Evolutionary conservation across 805 yeast species (phyloP).

Genomic region (Cyberlindnera euphorbiae): DNA sequence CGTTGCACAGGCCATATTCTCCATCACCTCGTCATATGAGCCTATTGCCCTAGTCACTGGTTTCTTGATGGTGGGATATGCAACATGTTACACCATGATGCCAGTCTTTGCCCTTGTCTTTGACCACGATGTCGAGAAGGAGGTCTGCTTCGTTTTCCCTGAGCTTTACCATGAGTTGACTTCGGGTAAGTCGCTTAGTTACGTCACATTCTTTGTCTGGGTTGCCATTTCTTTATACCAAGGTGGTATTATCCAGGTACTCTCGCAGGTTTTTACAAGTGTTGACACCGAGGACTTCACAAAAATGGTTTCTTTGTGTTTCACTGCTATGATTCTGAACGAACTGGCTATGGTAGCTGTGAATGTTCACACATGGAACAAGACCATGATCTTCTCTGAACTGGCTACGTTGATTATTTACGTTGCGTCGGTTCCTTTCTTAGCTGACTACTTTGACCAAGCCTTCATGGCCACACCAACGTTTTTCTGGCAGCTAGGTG

Average conservation of each 20-base stretch:
- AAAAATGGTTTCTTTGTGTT: constrained; percentile 81
- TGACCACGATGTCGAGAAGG: constrained; percentile 88
- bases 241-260: constrained; percentile 78
- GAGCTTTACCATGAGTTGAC: constrained; percentile 92
- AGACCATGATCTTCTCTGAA: constrained; percentile 68
- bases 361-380: constrained; percentile 90
- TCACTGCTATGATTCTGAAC: constrained; percentile 72
- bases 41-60: constrained; percentile 95
- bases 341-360: constrained; percentile 92
- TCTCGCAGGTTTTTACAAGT: constrained; percentile 75
- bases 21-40: constrained; percentile 81
- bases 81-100: constrained; percentile 95
- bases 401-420: constrained; percentile 63
- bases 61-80: constrained; percentile 97
- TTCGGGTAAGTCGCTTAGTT: constrained; percentile 80
- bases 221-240: constrained; percentile 85
- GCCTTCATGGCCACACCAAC: constrained; percentile 49
- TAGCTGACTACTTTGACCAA: constrained; percentile 82
- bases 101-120: constrained; percentile 93
- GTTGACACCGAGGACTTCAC: constrained; percentile 49
- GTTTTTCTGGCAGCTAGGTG: constrained; percentile 65
- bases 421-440: constrained; percentile 74
- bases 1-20: constrained; percentile 91
- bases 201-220: constrained; percentile 88
- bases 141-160: constrained; percentile 84